Conservation (phyloP, 78 protist genomes). For the Dictyostelium firmibasis region DNA sequence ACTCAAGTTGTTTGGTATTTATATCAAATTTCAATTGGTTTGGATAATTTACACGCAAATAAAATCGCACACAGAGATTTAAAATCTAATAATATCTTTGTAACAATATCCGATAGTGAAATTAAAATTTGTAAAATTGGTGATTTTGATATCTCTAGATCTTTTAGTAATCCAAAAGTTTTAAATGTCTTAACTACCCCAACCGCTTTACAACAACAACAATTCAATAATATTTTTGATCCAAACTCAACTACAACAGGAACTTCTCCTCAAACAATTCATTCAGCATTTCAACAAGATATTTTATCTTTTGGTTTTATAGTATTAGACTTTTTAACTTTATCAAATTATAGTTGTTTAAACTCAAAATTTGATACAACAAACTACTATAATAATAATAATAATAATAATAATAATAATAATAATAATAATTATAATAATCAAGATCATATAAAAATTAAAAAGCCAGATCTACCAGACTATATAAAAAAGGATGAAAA, state of each 20-base stretch:
- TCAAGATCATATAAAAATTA: neutral
- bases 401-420: neutral
- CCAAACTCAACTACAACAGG: neutral
- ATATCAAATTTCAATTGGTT: slow-evolving; percentile 16
- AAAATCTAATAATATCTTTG: slow-evolving; percentile 8
- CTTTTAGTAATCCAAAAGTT: neutral
- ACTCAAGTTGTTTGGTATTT: neutral
- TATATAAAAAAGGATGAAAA: neutral
- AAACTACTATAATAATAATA: neutral
- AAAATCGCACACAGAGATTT: slow-evolving; percentile 8
- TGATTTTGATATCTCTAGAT: slow-evolving; percentile 22
- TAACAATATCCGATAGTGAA: neutral
- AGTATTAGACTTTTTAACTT: neutral
- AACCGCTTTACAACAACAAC: neutral
- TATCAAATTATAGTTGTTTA: neutral
- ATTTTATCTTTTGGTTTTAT: slow-evolving; percentile 7
- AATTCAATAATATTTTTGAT: neutral
- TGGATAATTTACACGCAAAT: neutral
- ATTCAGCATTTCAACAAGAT: neutral
- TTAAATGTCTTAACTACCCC: neutral
- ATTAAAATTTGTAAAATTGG: slow-evolving; percentile 11
- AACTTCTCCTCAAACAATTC: neutral
- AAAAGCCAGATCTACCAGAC: neutral
- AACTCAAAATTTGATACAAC: neutral
- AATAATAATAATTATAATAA: too few relatives aligned